Evolutionary conservation across 208 protist species (phyloP).

Genomic region (Sergeia podlipaevii): DNA sequence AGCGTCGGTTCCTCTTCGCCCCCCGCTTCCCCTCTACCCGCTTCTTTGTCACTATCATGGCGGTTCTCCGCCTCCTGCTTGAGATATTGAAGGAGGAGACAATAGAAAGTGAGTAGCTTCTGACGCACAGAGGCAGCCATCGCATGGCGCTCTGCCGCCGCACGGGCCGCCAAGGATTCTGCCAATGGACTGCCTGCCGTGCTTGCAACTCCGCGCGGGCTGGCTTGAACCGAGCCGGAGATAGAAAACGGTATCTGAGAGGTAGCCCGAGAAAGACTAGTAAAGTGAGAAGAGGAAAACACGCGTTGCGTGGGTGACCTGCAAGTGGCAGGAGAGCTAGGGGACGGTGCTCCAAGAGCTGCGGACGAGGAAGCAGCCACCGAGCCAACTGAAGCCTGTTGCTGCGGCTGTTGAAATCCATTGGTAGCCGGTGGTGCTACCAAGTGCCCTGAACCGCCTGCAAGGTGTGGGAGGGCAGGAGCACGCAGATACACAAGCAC

Average conservation of each 20-base stretch:
- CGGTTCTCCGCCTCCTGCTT: conserved; percentile 4
- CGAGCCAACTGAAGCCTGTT: not conserved
- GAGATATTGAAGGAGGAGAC: conserved; percentile 33
- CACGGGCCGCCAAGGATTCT: no score
- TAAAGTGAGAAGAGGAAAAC: no score
- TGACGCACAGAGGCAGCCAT: conserved; percentile 22
- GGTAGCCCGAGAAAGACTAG: no score
- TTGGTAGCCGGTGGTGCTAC: not conserved
- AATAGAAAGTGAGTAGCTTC: conserved; percentile 46
- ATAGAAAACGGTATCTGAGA: no score
- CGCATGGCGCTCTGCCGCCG: conserved; percentile 2
- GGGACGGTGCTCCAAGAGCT: not conserved
- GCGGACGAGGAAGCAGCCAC: not conserved
- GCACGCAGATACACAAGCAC: conserved; percentile 55
- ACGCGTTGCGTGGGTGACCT: no score
- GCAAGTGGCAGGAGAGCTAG: no score
- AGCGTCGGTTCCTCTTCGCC: not conserved
- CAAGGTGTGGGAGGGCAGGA: conserved; percentile 7
- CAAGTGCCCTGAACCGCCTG: not conserved
- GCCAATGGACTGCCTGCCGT: not conserved
- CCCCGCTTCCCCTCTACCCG: not conserved
- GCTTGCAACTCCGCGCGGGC: not conserved
- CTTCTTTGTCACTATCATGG: conserved; percentile 1
- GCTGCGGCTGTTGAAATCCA: not conserved
- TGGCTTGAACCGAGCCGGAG: no score